phyloP scores from a whole-genome alignment of 2,329 filamentous ascomycete species.

The Aspergillus sp. region DNA sequence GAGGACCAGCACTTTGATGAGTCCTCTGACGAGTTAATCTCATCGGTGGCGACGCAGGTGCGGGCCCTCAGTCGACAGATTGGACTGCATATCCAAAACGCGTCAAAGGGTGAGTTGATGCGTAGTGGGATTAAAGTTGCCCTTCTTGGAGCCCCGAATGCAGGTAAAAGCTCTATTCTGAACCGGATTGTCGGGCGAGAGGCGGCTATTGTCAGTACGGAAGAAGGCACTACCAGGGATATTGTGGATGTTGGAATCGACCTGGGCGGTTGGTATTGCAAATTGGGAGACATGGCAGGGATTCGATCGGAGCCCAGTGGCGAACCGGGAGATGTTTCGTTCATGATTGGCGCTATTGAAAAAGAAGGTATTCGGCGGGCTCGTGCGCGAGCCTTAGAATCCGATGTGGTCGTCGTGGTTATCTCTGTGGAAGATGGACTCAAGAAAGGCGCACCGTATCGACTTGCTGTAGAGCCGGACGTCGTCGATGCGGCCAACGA shows the following conservation, averaged over 20 bases:
- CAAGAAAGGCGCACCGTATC: slow-evolving; percentile 22
- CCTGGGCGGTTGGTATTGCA: slow-evolving; percentile 83
- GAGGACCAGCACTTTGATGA: slow-evolving; percentile 98
- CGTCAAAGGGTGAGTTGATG: slow-evolving; percentile 78
- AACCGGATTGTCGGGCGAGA: slow-evolving; percentile 88
- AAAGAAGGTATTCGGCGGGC: slow-evolving; percentile 88
- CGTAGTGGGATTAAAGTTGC: slow-evolving; percentile 83
- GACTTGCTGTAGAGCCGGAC: slow-evolving; percentile 53
- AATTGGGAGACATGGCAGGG: slow-evolving; percentile 93
- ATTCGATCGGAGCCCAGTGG: slow-evolving; percentile 56
- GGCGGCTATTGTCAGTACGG: slow-evolving; percentile 89
- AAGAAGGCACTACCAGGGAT: slow-evolving; percentile 91
- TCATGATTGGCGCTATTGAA: slow-evolving; percentile 70
- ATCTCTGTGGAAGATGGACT: slow-evolving; percentile 66
- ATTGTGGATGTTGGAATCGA: slow-evolving; percentile 91
- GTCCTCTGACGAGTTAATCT: slow-evolving; percentile 69
- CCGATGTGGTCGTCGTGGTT: slow-evolving; percentile 81
- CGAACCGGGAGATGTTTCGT: slow-evolving; percentile 14
- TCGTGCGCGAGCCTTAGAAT: slow-evolving; percentile 74
- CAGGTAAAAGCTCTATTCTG: slow-evolving; percentile 90
- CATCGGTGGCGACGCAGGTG: slow-evolving; percentile 68
- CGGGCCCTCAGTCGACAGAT: slow-evolving; percentile 62
- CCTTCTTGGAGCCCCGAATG: slow-evolving; percentile 87
- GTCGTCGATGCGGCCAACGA: slow-evolving; percentile 55
- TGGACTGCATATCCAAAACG: slow-evolving; percentile 69